These are phyloP conservation scores for Rosellinia necatrix DNA, from an alignment of 2,329 filamentous ascomycete species.

Conservation along the genomic window DNA sequence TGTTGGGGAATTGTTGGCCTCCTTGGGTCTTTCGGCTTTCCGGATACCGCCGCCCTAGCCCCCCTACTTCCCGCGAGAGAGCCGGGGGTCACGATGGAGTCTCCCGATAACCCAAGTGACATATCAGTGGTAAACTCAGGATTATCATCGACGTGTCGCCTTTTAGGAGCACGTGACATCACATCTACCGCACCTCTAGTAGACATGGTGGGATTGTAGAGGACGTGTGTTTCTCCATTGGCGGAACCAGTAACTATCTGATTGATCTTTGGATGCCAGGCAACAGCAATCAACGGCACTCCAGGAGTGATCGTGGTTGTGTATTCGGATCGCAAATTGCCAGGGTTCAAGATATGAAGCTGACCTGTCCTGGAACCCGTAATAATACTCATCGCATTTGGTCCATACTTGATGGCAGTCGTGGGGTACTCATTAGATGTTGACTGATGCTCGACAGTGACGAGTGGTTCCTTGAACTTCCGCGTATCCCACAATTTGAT, in stretches of 20 bases:
- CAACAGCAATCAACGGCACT: conserved; percentile 78
- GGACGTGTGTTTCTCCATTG: conserved; percentile 84
- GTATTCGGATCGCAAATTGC: conserved; percentile 82
- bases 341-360: conserved; percentile 91
- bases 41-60: conserved; percentile 77
- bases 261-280: conserved; percentile 94
- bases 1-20: conserved; percentile 82
- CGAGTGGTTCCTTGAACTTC: conserved; percentile 90
- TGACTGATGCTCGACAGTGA: conserved; percentile 76
- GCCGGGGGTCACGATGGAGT: conserved; percentile 76
- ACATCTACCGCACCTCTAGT: conserved; percentile 81
- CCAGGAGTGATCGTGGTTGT: conserved; percentile 88
- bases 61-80: conserved; percentile 59
- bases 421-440: conserved; percentile 84
- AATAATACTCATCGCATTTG: conserved; percentile 80
- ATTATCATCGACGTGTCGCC: conserved; percentile 93
- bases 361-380: conserved; percentile 86
- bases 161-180: conserved; percentile 92
- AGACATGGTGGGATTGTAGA: conserved; percentile 88
- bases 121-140: conserved; percentile 84
- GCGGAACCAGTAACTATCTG: conserved; percentile 94
- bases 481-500: conserved; percentile 98
- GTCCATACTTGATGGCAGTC: conserved; percentile 87
- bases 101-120: conserved; percentile 78
- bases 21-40: conserved; percentile 76